A percentile compares a stretch with the other conserved stretches of the same genome.
phyloP scores from a whole-genome alignment of 2,329 filamentous ascomycete genomes.

The Didymella exigua region DNA sequence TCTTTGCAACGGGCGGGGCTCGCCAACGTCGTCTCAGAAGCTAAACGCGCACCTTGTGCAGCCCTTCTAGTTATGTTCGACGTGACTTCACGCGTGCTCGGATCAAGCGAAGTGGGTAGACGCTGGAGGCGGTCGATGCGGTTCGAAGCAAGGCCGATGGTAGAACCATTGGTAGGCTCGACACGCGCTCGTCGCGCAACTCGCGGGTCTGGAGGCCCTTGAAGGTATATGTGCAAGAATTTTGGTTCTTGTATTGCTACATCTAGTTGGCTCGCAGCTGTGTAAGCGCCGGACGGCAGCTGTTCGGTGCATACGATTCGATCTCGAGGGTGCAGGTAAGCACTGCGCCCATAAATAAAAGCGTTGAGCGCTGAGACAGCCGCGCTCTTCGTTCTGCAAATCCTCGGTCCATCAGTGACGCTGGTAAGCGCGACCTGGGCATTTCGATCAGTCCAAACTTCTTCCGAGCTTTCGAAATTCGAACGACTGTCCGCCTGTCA shows the following conservation, averaged over 20 bases:
- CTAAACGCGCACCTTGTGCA: background rate
- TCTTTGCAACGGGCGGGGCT: background rate
- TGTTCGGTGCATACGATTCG: conserved; percentile 20
- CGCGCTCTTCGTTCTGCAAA: conserved; percentile 11
- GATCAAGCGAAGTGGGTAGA: conserved; percentile 8
- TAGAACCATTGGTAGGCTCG: conserved; percentile 16
- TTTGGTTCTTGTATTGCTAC: conserved; percentile 39
- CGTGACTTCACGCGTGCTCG: conserved; percentile 17
- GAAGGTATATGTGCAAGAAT: conserved; percentile 7
- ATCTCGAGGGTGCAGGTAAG: conserved; percentile 19
- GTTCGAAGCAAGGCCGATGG: conserved; percentile 16
- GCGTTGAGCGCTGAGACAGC: conserved; percentile 7
- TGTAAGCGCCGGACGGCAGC: conserved; percentile 29
- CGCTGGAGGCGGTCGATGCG: conserved; percentile 18
- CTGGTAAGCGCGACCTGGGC: conserved; percentile 3
- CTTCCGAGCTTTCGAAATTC: background rate
- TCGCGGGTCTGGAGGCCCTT: conserved; percentile 12
- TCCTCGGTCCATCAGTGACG: conserved; percentile 28
- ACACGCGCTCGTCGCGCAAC: conserved; percentile 21
- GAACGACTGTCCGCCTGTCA: background rate
- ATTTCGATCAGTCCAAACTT: background rate
- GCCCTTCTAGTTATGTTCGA: background rate
- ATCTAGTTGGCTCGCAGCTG: conserved; percentile 33
- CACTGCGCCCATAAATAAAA: conserved; percentile 1
- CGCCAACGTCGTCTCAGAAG: background rate